Percentiles rank a stretch among this genome's conserved stretches.
Conservation (phyloP, 2,329 filamentous ascomycete species). For the Epichloe typhina region DNA sequence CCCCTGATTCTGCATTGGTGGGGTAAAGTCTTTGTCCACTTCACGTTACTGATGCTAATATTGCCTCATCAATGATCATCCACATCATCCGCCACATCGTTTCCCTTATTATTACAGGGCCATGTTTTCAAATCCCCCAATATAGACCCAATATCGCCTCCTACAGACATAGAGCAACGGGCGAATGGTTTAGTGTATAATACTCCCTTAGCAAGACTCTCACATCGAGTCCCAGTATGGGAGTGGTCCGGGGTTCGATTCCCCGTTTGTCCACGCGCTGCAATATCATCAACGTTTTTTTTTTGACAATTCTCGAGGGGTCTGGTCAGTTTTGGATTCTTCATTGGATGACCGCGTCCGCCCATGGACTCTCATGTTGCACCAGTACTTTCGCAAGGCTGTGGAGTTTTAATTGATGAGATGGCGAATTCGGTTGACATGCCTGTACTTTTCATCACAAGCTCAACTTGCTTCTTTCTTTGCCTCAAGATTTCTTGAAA, state of each 20-base stretch:
- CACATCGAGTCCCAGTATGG: fast-evolving
- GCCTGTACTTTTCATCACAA: no score
- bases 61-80: no score
- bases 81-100: neutral
- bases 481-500: neutral
- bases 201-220: conserved; percentile 4
- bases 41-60: no score
- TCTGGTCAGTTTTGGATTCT: neutral
- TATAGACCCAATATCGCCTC: neutral
- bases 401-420: no score
- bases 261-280: conserved; percentile 9
- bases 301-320: neutral
- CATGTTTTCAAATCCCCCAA: no score
- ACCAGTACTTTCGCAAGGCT: no score
- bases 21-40: no score
- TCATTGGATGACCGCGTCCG: neutral
- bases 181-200: conserved; percentile 8
- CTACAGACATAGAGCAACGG: fast-evolving
- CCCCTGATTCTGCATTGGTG: no score
- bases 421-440: no score
- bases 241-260: conserved; percentile 13
- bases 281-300: neutral
- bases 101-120: neutral
- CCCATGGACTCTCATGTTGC: no score
- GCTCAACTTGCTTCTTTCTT: neutral